Conservation (phyloP, 352 stramenopile genomes). For the Phytophthora ramorum region DNA sequence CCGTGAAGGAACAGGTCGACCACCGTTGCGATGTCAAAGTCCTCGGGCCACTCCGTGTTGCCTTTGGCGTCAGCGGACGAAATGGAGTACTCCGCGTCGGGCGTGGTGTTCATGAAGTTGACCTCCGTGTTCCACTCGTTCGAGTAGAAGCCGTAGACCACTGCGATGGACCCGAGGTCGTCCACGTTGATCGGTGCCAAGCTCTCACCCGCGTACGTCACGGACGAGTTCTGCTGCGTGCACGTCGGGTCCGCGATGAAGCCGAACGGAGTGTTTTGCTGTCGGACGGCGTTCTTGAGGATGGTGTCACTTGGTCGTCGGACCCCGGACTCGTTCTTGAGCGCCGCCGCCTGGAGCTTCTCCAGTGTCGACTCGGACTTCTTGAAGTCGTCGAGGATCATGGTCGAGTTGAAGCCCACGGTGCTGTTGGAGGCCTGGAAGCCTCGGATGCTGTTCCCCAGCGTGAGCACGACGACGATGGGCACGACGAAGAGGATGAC, state of each 20-base stretch:
- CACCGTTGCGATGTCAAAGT: slow-evolving; percentile 27
- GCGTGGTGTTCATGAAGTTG: slow-evolving; percentile 26
- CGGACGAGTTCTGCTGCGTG: slow-evolving; percentile 31
- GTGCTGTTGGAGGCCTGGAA: slow-evolving; percentile 59
- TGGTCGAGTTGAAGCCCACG: slow-evolving; percentile 54
- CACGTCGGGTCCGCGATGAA: slow-evolving; percentile 44
- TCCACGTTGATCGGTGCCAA: slow-evolving; percentile 45
- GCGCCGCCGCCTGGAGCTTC: slow-evolving; percentile 19
- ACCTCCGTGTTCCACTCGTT: slow-evolving; percentile 61
- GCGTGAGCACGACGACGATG: slow-evolving; percentile 45
- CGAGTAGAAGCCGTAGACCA: slow-evolving; percentile 54
- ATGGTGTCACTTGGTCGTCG: slow-evolving; percentile 38
- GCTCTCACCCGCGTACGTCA: slow-evolving; percentile 27
- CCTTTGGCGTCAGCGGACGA: slow-evolving; percentile 23
- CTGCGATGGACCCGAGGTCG: slow-evolving; percentile 46
- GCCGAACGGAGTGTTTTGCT: slow-evolving; percentile 36
- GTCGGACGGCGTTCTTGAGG: slow-evolving; percentile 48
- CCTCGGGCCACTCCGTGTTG: slow-evolving; percentile 21
- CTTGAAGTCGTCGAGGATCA: slow-evolving; percentile 49
- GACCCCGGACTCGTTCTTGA: slow-evolving; percentile 31
- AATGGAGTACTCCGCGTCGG: slow-evolving; percentile 21
- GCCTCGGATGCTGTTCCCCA: slow-evolving; percentile 57
- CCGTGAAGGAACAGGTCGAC: slow-evolving; percentile 51
- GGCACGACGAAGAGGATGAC: slow-evolving; percentile 48
- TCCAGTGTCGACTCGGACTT: slow-evolving; percentile 44